phyloP scores from a whole-genome alignment of 148 eudicot genomes.

The Hydrangea macrophylla region DNA sequence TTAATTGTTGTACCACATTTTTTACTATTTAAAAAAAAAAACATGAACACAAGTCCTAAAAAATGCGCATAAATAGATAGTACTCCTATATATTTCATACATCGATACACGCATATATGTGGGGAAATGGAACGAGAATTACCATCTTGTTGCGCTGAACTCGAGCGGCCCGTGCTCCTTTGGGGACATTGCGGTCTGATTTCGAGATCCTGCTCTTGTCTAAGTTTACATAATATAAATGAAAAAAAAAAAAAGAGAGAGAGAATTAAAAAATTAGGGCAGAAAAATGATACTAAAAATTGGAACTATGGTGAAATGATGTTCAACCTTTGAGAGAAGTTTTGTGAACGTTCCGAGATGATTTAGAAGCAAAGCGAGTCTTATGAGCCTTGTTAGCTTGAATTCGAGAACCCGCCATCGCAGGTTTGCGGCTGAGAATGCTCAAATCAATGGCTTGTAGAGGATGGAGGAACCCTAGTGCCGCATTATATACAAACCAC shows the following conservation, averaged over 20 bases:
- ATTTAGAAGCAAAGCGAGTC: slow-evolving; percentile 83
- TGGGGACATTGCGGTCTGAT: slow-evolving; percentile 47
- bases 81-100: background rate
- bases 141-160: slow-evolving; percentile 84
- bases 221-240: slow-evolving; percentile 14
- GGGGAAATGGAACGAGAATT: slow-evolving; percentile 3
- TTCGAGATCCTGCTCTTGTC: slow-evolving; percentile 62
- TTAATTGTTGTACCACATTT: too few relatives aligned
- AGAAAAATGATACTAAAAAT: background rate
- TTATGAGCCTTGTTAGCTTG: slow-evolving; percentile 85
- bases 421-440: background rate
- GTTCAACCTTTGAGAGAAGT: slow-evolving; percentile 57
- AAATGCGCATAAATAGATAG: too few relatives aligned
- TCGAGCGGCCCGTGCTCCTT: slow-evolving; percentile 78
- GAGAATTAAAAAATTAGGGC: background rate
- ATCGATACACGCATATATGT: background rate
- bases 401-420: slow-evolving; percentile 71
- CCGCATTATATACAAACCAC: background rate
- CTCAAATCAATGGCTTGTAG: background rate
- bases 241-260: background rate
- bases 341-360: slow-evolving; percentile 79
- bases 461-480: slow-evolving; percentile 6
- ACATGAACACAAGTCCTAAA: too few relatives aligned
- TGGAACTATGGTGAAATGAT: background rate
- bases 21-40: too few relatives aligned